Evolutionary conservation across 2,329 filamentous ascomycete species (phyloP).

Genomic region (Dactylellina parvicollis): DNA sequence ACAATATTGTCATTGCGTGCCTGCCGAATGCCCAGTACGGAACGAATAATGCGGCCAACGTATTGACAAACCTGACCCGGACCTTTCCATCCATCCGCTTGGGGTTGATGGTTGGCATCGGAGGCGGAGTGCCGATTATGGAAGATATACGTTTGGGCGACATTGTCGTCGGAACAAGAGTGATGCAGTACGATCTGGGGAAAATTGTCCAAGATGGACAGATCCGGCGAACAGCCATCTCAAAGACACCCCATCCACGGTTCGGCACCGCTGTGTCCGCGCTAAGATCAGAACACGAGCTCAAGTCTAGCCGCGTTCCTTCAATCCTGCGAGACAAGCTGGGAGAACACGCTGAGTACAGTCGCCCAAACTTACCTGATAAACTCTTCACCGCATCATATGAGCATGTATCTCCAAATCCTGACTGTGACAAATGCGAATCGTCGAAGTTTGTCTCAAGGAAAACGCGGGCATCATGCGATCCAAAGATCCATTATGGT

Average conservation of each 20-base stretch:
- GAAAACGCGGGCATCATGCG: background rate
- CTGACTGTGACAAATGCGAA: conserved; percentile 26
- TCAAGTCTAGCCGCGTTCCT: conserved; percentile 11
- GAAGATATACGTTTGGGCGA: conserved; percentile 58
- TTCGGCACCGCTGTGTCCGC: conserved; percentile 23
- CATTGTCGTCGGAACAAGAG: conserved; percentile 57
- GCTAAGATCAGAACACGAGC: conserved; percentile 29
- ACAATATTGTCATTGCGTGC: conserved; percentile 61
- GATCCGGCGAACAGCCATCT: conserved; percentile 56
- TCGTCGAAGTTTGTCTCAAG: conserved; percentile 11
- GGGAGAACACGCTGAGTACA: conserved; percentile 3
- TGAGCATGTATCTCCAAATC: conserved; percentile 3
- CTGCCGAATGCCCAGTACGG: conserved; percentile 60
- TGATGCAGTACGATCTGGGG: conserved; percentile 58
- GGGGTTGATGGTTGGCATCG: conserved; percentile 57
- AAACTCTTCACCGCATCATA: conserved; percentile 21
- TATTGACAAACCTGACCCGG: conserved; percentile 59
- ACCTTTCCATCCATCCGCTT: conserved; percentile 58
- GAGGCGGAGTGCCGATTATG: conserved; percentile 54
- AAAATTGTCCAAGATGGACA: conserved; percentile 54
- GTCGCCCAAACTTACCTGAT: conserved; percentile 10
- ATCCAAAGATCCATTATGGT: conserved; percentile 31
- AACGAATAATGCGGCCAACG: conserved; percentile 59
- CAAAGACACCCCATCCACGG: conserved; percentile 17
- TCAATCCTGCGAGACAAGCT: conserved; percentile 34